Conservation (phyloP, 2,329 filamentous ascomycete species). For the Aureobasidium zeae region DNA sequence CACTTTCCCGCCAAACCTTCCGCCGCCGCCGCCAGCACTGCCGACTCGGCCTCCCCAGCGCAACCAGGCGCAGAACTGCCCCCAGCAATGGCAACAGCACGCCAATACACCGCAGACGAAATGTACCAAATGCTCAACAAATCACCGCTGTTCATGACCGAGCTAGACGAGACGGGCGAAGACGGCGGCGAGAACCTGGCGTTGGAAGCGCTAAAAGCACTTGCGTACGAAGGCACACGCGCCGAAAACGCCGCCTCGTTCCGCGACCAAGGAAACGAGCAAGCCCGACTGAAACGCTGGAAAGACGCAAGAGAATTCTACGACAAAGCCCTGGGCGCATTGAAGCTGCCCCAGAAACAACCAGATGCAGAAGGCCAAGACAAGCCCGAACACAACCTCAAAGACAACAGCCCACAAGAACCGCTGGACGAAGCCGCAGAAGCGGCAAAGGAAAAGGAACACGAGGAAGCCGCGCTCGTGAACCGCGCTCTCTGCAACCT, state of each 20-base stretch:
- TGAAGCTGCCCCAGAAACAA: conserved; percentile 52
- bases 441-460: conserved; percentile 48
- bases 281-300: conserved; percentile 64
- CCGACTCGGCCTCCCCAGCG: too few species aligned
- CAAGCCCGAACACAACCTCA: conserved; percentile 39
- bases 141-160: conserved; percentile 90
- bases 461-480: conserved; percentile 68
- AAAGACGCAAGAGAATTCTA: conserved; percentile 86
- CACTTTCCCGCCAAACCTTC: conserved; percentile 17
- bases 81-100: conserved; percentile 49
- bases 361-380: conserved; percentile 31
- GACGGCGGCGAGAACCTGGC: conserved; percentile 66
- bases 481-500: conserved; percentile 89
- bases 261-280: conserved; percentile 87
- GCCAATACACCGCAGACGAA: conserved; percentile 49
- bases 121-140: conserved; percentile 57
- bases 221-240: conserved; percentile 87
- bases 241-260: conserved; percentile 76
- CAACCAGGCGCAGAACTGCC: conserved; percentile 41
- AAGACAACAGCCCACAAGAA: conserved; percentile 26
- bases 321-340: conserved; percentile 67
- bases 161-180: conserved; percentile 53
- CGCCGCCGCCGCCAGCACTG: conserved; percentile 15
- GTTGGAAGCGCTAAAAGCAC: conserved; percentile 76
- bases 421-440: conserved; percentile 52